Conservation (phyloP, 805 yeast species). For the Ogataea saltuana region DNA sequence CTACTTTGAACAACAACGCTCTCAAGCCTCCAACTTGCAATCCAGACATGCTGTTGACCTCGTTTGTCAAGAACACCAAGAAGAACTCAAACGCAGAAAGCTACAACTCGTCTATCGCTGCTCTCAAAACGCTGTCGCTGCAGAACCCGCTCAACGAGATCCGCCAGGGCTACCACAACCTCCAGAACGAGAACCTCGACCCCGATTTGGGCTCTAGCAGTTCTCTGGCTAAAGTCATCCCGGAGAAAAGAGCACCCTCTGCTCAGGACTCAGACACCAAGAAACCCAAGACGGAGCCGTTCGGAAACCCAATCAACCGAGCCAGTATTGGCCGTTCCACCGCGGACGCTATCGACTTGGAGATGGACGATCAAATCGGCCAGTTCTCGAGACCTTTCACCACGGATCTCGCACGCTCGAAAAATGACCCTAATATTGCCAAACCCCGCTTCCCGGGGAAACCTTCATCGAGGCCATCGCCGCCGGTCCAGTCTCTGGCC, state of each 20-base stretch:
- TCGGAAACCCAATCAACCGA: not conserved
- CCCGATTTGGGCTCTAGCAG: constrained; percentile 5
- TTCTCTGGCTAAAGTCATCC: constrained; percentile 7
- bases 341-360: constrained; percentile 1
- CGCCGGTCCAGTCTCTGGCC: constrained; percentile 17
- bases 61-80: constrained; percentile 18
- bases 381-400: constrained; percentile 19
- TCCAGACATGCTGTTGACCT: constrained; percentile 27
- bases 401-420: too few species aligned
- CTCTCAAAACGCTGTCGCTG: constrained; percentile 12
- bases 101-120: constrained; percentile 9
- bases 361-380: constrained; percentile 13
- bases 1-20: constrained; percentile 1
- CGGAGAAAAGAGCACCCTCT: constrained; percentile 25
- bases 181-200: constrained; percentile 3
- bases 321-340: too few species aligned
- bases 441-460: constrained; percentile 5
- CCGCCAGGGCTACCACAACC: too few species aligned
- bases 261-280: not conserved
- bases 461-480: constrained; percentile 13
- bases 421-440: not conserved
- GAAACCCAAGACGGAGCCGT: not conserved
- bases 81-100: constrained; percentile 3
- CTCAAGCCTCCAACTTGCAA: constrained; percentile 21
- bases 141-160: constrained; percentile 18